phyloP scores from a whole-genome alignment of 1,284 basidiomycete species.

The Agaricales sp. region DNA sequence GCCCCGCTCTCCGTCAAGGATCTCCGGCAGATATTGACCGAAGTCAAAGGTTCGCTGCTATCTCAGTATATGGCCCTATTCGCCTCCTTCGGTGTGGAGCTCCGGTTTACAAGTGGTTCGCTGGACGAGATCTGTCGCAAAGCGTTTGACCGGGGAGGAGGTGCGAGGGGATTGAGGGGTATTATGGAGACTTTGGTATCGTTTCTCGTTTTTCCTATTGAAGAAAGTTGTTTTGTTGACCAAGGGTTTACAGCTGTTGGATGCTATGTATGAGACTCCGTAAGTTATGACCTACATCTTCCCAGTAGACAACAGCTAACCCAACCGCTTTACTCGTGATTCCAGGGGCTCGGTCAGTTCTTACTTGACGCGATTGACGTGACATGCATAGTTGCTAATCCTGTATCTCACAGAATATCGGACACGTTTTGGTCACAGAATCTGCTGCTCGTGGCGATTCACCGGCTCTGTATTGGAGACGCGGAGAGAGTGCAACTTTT shows the following conservation, averaged over 20 bases:
- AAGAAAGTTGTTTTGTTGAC: neutral
- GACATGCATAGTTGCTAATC: too few species aligned
- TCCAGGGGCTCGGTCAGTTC: neutral
- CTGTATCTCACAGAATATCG: constrained; percentile 32
- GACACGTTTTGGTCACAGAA: constrained; percentile 52
- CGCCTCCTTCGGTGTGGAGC: constrained; percentile 71
- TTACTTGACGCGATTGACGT: too few species aligned
- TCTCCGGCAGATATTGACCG: constrained; percentile 82
- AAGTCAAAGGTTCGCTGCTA: constrained; percentile 83
- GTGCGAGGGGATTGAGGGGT: constrained; percentile 80
- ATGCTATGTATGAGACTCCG: constrained; percentile 89
- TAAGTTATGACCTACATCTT: constrained; percentile 35
- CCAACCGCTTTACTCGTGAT: neutral
- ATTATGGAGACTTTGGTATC: constrained; percentile 57
- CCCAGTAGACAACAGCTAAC: constrained; percentile 4
- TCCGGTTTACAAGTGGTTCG: constrained; percentile 70
- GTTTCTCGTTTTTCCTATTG: constrained; percentile 1
- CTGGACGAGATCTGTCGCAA: constrained; percentile 70
- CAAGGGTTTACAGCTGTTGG: constrained; percentile 51
- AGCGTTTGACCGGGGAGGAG: constrained; percentile 75
- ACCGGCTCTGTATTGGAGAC: constrained; percentile 49
- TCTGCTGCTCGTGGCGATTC: constrained; percentile 38
- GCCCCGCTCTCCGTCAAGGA: constrained; percentile 65
- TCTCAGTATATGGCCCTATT: constrained; percentile 86
- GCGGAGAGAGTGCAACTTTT: constrained; percentile 44